Evolutionary conservation across 2,329 filamentous ascomycete species (phyloP).

Genomic region (Xylariales sp.): DNA sequence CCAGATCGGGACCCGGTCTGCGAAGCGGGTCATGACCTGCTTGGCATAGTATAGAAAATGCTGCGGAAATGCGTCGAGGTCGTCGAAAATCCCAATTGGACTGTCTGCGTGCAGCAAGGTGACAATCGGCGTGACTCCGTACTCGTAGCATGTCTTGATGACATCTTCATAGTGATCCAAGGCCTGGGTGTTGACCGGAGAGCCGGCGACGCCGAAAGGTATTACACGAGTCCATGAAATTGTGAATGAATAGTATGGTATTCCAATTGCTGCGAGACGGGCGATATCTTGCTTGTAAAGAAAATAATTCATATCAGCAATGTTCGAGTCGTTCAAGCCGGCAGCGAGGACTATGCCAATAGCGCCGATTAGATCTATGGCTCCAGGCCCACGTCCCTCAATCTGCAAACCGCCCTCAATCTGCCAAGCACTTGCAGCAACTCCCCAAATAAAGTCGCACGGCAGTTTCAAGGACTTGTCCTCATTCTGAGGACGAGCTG

Average conservation of each 20-base stretch:
- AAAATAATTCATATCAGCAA: conserved; percentile 48
- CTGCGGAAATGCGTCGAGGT: conserved; percentile 42
- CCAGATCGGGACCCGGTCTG: conserved; percentile 46
- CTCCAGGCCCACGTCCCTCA: conserved; percentile 40
- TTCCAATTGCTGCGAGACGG: conserved; percentile 45
- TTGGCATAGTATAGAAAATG: conserved; percentile 51
- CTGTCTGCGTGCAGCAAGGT: conserved; percentile 47
- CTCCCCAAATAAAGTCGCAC: conserved; percentile 41
- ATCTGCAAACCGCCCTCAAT: conserved; percentile 41
- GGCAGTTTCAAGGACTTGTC: conserved; percentile 46
- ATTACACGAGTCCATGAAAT: conserved; percentile 49
- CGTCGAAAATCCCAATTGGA: conserved; percentile 39
- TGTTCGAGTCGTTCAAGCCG: conserved; percentile 24
- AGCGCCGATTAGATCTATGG: conserved; percentile 43
- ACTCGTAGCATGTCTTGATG: conserved; percentile 43
- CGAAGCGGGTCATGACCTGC: conserved; percentile 45
- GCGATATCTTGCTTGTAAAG: conserved; percentile 53
- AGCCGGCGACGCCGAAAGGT: conserved; percentile 44
- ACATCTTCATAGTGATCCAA: conserved; percentile 51
- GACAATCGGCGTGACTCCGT: conserved; percentile 44
- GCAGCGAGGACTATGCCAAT: conserved; percentile 19
- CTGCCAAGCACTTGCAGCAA: conserved; percentile 41
- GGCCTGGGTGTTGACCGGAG: conserved; percentile 46
- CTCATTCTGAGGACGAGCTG: conserved; percentile 31
- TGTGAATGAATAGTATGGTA: conserved; percentile 47